These are phyloP conservation scores for Perkinsus marinus DNA, from an alignment of 169 alveolate genomes.

Conservation along the genomic window DNA sequence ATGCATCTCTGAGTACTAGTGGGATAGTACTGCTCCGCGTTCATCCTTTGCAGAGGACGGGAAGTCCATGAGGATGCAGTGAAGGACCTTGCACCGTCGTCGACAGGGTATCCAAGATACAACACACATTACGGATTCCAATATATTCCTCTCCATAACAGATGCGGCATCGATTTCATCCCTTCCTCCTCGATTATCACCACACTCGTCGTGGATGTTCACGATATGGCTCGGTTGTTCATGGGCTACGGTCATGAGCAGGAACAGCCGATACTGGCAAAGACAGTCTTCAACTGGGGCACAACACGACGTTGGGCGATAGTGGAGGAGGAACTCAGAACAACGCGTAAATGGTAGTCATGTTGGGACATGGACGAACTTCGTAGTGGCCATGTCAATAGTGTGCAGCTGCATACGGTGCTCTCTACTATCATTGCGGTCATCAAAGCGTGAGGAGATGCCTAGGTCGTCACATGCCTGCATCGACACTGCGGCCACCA, in stretches of 20 bases:
- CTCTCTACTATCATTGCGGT: not conserved
- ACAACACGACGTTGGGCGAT: not conserved
- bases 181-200: not conserved
- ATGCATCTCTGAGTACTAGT: not conserved
- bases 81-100: not conserved
- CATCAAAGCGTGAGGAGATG: not conserved
- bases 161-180: not conserved
- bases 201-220: no score
- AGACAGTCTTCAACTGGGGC: not conserved
- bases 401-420: not conserved
- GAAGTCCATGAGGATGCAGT: not conserved
- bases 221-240: no score
- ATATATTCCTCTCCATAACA: not conserved
- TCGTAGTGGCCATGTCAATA: not conserved
- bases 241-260: no score
- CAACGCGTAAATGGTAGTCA: not conserved
- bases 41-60: not conserved
- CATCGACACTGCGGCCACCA: not conserved
- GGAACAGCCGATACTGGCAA: no score
- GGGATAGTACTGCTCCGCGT: not conserved
- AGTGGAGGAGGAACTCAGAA: not conserved
- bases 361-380: not conserved
- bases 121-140: not conserved
- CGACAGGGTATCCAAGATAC: not conserved
- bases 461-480: not conserved